Conservation (phyloP, 2,329 filamentous ascomycete species). For the Sodiomyces alkalinus region DNA sequence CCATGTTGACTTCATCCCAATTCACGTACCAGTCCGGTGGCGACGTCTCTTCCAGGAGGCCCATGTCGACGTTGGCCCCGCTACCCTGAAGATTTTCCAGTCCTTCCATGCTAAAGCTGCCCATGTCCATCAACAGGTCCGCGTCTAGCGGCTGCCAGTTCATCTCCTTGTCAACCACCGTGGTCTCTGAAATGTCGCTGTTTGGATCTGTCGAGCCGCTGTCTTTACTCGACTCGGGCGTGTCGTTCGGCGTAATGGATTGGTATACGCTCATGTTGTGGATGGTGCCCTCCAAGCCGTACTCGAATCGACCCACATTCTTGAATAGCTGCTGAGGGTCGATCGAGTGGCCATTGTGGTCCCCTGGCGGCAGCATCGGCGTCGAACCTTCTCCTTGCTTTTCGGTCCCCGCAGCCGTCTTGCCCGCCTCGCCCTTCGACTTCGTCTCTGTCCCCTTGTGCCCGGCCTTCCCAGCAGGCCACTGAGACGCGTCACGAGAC, state of each 20-base stretch:
- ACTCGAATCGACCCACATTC: constrained; percentile 23
- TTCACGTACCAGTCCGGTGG: constrained; percentile 9
- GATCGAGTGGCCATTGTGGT: constrained; percentile 26
- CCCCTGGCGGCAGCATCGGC: constrained; percentile 9
- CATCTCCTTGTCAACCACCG: constrained; percentile 35
- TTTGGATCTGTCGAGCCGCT: constrained; percentile 43
- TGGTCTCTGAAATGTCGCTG: constrained; percentile 44
- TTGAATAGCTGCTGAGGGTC: constrained; percentile 26
- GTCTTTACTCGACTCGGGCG: constrained; percentile 49
- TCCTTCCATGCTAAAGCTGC: constrained; percentile 17
- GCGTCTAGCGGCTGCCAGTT: constrained; percentile 34
- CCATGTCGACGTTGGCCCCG: constrained; percentile 10
- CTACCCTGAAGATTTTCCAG: constrained; percentile 8
- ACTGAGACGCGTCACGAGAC: constrained; percentile 32
- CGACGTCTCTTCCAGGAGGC: constrained; percentile 6
- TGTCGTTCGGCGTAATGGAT: constrained; percentile 44
- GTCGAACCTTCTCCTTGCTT: constrained; percentile 16
- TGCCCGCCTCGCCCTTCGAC: constrained; percentile 16
- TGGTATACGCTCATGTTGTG: constrained; percentile 38
- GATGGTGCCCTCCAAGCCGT: constrained; percentile 29
- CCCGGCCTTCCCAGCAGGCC: constrained; percentile 28
- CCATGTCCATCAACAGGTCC: constrained; percentile 27
- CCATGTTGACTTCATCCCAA: constrained; percentile 35
- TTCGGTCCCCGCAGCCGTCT: constrained; percentile 11
- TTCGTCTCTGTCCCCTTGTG: constrained; percentile 19